Evolutionary conservation across 2,329 filamentous ascomycete genomes (phyloP).

Genomic region (Hypoxylon sp.): DNA sequence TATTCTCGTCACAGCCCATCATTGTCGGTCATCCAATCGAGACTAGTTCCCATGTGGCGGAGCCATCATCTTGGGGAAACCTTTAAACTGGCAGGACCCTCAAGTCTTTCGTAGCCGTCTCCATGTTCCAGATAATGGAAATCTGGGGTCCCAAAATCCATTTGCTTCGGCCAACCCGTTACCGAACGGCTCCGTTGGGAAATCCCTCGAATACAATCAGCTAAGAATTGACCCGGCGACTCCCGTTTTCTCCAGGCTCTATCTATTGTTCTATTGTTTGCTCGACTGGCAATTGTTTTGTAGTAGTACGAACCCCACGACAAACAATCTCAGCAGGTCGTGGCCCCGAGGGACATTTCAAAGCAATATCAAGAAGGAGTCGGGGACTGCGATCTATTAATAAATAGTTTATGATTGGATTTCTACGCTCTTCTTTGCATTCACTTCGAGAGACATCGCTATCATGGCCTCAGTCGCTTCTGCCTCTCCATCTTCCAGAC

Average conservation of each 20-base stretch:
- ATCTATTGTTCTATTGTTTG: slow-evolving; percentile 39
- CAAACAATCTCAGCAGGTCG: slow-evolving; percentile 36
- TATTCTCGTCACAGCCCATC: slow-evolving; percentile 30
- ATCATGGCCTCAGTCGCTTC: slow-evolving; percentile 55
- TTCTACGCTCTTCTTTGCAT: slow-evolving; percentile 22
- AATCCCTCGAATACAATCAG: slow-evolving; percentile 12
- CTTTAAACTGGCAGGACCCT: slow-evolving; percentile 42
- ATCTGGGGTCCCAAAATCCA: slow-evolving; percentile 24
- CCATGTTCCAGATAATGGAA: slow-evolving; percentile 28
- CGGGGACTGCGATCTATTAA: slow-evolving; percentile 23
- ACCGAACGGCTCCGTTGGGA: slow-evolving; percentile 31
- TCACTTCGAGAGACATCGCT: slow-evolving; percentile 20
- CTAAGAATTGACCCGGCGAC: slow-evolving; percentile 31
- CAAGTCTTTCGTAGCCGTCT: slow-evolving; percentile 28
- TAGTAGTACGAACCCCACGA: slow-evolving; percentile 38
- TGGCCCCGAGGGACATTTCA: slow-evolving; percentile 9
- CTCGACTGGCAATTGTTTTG: slow-evolving; percentile 31
- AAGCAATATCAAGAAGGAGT: slow-evolving; percentile 14
- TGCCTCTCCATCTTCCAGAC: slow-evolving; percentile 51
- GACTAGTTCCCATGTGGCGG: slow-evolving; percentile 49
- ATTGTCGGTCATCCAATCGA: slow-evolving; percentile 52
- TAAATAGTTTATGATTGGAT: slow-evolving; percentile 33
- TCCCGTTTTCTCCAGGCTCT: slow-evolving; percentile 3
- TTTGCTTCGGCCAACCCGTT: slow-evolving; percentile 29
- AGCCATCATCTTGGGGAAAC: slow-evolving; percentile 35